A percentile compares a stretch with the other conserved stretches of the same genome.
These are phyloP conservation scores for Epichloe festucae DNA, from an alignment of 2,329 filamentous ascomycete genomes.

Conservation along the genomic window DNA sequence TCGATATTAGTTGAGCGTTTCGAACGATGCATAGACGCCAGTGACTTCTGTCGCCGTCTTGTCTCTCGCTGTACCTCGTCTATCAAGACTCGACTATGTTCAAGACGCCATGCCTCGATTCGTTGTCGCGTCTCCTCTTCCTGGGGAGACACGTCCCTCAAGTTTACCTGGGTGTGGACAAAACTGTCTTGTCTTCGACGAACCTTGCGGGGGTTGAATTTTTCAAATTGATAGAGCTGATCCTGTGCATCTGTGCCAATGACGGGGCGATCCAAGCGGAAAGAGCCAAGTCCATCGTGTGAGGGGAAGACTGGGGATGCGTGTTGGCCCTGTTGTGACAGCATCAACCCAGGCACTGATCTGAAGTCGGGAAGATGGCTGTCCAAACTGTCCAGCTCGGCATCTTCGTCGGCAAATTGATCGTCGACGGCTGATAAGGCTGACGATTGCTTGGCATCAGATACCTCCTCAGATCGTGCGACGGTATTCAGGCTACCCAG, in stretches of 20 bases:
- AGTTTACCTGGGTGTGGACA: constrained; percentile 35
- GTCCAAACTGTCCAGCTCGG: constrained; percentile 83
- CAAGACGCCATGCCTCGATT: constrained; percentile 84
- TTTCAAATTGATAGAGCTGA: constrained; percentile 80
- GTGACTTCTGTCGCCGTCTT: constrained; percentile 49
- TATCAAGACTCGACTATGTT: constrained; percentile 74
- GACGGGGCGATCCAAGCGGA: constrained; percentile 49
- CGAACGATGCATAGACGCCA: constrained; percentile 29
- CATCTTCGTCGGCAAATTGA: constrained; percentile 46
- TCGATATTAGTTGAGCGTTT: constrained; percentile 18
- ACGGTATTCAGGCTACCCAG: constrained; percentile 65
- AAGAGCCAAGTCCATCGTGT: constrained; percentile 85
- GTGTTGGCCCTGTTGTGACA: constrained; percentile 23
- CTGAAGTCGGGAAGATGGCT: constrained; percentile 84
- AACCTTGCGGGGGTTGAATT: constrained; percentile 61
- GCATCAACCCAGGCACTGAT: constrained; percentile 32
- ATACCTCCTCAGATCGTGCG: constrained; percentile 44
- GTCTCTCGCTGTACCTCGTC: constrained; percentile 87
- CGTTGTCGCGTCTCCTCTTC: constrained; percentile 66
- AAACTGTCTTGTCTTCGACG: constrained; percentile 40
- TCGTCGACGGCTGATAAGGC: constrained; percentile 23
- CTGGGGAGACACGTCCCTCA: constrained; percentile 41
- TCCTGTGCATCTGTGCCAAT: constrained; percentile 54
- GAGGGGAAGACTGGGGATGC: constrained; percentile 65
- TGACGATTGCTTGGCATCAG: constrained; percentile 28